phyloP scores from a whole-genome alignment of 441 rosid genomes.

The Omphalea diandra region DNA sequence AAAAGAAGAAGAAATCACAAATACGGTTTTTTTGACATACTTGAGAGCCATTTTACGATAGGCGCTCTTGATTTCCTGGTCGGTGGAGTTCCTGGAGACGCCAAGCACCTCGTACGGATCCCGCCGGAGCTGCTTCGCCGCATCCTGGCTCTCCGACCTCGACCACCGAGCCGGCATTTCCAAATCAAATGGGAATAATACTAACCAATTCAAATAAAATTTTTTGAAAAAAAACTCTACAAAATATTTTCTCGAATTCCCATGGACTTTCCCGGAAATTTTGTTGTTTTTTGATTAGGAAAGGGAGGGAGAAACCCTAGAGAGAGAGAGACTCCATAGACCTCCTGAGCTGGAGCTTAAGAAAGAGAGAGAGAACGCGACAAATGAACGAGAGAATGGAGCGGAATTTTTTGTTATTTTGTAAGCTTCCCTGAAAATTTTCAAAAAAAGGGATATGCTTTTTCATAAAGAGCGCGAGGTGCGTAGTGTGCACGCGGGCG shows the following conservation, averaged over 20 bases:
- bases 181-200: slow-evolving; percentile 14
- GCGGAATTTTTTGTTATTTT: slow-evolving; percentile 28
- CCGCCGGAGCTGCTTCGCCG: slow-evolving; percentile 66
- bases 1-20: background rate
- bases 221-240: background rate
- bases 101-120: slow-evolving; percentile 92
- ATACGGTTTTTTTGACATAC: no score
- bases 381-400: slow-evolving; percentile 41
- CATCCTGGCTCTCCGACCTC: slow-evolving; percentile 71
- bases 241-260: slow-evolving; percentile 3
- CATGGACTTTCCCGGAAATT: slow-evolving; percentile 12
- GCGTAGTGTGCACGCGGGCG: slow-evolving; percentile 18
- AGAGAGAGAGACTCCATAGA: slow-evolving; percentile 26
- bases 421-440: background rate
- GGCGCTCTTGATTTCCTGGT: slow-evolving; percentile 88
- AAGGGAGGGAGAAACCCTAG: slow-evolving; percentile 28
- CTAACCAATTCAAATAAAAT: background rate
- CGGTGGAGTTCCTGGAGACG: slow-evolving; percentile 67
- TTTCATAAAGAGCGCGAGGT: background rate
- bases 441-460: slow-evolving; percentile 1
- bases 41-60: slow-evolving; percentile 95
- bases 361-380: slow-evolving; percentile 15
- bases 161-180: slow-evolving; percentile 72
- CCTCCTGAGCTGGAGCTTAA: slow-evolving; percentile 38
- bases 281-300: background rate